Evolutionary conservation across 1,284 basidiomycete genomes (phyloP).

Genomic region (Puccinia polysora): DNA sequence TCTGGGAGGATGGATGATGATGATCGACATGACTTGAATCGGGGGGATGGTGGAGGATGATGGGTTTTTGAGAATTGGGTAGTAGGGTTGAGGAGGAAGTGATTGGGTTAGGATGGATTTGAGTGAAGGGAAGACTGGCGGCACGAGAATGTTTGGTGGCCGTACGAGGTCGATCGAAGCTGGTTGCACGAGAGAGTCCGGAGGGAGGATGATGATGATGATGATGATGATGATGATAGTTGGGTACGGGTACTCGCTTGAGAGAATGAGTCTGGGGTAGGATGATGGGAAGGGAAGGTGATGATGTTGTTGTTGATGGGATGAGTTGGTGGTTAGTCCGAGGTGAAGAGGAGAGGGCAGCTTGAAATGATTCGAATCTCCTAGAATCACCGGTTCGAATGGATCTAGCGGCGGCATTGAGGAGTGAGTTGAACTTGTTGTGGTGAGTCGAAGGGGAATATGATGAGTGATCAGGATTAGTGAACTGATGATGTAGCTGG

Average conservation of each 20-base stretch:
- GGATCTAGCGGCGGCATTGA: slow-evolving; percentile 15
- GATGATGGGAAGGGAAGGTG: neutral
- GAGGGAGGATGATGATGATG: neutral
- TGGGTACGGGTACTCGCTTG: slow-evolving; percentile 13
- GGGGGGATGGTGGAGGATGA: too few relatives aligned
- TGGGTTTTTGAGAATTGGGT: too few relatives aligned
- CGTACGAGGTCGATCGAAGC: slow-evolving; percentile 1
- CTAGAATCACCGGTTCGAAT: slow-evolving; percentile 26
- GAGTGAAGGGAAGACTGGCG: neutral
- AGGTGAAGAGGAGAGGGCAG: neutral
- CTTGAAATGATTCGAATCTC: slow-evolving; percentile 6
- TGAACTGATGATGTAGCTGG: neutral
- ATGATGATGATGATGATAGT: neutral
- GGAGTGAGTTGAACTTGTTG: slow-evolving; percentile 11
- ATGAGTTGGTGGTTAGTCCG: neutral
- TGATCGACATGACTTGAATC: too few relatives aligned
- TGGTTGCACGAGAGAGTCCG: neutral
- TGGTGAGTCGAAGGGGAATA: neutral
- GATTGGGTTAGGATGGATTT: slow-evolving; percentile 3
- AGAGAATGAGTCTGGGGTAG: neutral
- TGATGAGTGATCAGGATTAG: neutral
- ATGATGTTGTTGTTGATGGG: neutral
- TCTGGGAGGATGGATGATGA: too few relatives aligned
- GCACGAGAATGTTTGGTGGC: slow-evolving; percentile 17
- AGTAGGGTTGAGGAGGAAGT: too few relatives aligned